These are phyloP conservation scores for Botryotinia calthae DNA, from an alignment of 2,329 filamentous ascomycete species.

Conservation along the genomic window DNA sequence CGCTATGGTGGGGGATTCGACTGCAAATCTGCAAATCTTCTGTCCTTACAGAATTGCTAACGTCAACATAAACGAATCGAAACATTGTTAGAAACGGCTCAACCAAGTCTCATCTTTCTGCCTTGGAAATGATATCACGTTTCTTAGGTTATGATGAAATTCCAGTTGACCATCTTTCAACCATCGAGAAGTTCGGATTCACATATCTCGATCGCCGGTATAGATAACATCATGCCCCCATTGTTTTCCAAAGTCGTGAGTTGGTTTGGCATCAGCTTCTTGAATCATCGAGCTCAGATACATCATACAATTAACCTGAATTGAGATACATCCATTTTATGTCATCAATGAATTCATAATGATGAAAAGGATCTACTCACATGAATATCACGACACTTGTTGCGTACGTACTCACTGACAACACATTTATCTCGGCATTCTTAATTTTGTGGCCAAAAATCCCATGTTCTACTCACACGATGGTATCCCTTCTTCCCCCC, in stretches of 20 bases:
- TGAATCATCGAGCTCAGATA: background rate
- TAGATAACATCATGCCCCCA: conserved; percentile 19
- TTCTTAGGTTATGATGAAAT: conserved; percentile 7
- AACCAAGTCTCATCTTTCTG: conserved; percentile 1
- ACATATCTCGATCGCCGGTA: background rate
- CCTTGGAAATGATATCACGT: conserved; percentile 14
- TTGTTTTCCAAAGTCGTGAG: conserved; percentile 1
- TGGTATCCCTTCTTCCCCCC: background rate
- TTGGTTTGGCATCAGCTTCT: conserved; percentile 1
- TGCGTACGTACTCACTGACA: conserved; percentile 1
- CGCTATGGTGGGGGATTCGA: conserved; percentile 1
- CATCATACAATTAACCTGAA: background rate
- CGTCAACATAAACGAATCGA: background rate
- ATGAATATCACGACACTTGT: background rate
- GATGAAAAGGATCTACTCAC: conserved; percentile 11
- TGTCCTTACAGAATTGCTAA: background rate
- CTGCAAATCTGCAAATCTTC: conserved; percentile 11
- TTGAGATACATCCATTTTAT: background rate
- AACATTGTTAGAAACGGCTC: conserved; percentile 12
- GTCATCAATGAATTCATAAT: background rate
- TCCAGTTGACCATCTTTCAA: background rate
- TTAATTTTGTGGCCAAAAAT: background rate
- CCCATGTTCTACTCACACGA: background rate
- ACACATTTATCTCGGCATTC: conserved; percentile 1
- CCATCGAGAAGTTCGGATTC: background rate